Evolutionary conservation across 805 yeast species (phyloP), one percentile per base, ranked within the genome.

Genomic region (Wickerhamomyces pijperi): DNA sequence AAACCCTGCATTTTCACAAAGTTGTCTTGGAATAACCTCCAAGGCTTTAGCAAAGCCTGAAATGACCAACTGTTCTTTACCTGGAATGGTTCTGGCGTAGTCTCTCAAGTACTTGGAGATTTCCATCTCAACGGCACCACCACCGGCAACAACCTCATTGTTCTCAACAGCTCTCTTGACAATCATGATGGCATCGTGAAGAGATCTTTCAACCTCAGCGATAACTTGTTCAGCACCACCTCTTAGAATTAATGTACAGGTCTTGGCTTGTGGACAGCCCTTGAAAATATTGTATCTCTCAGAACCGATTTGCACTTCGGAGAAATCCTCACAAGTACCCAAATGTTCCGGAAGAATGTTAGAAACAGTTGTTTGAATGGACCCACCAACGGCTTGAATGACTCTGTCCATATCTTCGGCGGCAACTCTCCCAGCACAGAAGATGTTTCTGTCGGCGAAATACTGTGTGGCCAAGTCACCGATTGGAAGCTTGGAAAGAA

Each of bases 81-180:
- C 98, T 18, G 95, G 86, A 51, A 92, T 83, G 16, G 85, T 74
- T 54, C 81, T 79, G 19, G 97, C 78, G 54, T 79, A 74, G 51
- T 86, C 95, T 54, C 98, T 76, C 50, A 92, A 70, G 58, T 82
- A 76, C 58, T 77, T 85, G 31, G 97, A 87, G 32, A 92, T 56
- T 58, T 92, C 97, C 98, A 92, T 92, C 63, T 92, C 98, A 46
- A 87, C 82, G 28, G 99, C 99, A 46, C 99, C 99, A 47, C 99
- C 99, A 45, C 99, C 99, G 13, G 95, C 97, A 42, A 92, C 98
- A 48, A 92, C 78, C 21, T 75, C 66, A 54, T 78, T 82, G 58
- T 88, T 88, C 55, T 83, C 79, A 33, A 92, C 76, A 2, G 97
- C 94, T 52, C 98, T 74, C 64, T 88, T 90, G 35, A 90, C 97